A percentile compares a stretch with the other conserved stretches of the same genome.
Evolutionary conservation across 2,329 filamentous ascomycete species (phyloP).

Genomic region (Cordyceps tenuipes): DNA sequence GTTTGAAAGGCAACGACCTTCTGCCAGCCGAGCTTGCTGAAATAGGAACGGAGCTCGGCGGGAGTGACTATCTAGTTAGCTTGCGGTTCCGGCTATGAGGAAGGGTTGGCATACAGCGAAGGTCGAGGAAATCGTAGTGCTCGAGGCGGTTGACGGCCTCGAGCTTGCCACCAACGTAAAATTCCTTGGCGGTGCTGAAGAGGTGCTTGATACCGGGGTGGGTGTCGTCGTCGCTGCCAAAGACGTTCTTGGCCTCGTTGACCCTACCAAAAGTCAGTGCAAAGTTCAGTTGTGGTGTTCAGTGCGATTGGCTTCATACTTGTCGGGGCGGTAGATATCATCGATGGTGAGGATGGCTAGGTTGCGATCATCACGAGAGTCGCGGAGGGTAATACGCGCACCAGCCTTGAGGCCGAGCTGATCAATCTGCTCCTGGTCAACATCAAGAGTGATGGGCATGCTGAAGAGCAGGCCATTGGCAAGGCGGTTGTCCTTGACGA

Average conservation of each 20-base stretch:
- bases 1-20: slow-evolving; percentile 99
- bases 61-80: slow-evolving; percentile 59
- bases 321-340: slow-evolving; percentile 92
- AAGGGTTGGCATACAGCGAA: slow-evolving; percentile 61
- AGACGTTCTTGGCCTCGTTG: slow-evolving; percentile 88
- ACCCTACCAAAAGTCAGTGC: slow-evolving; percentile 41
- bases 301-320: slow-evolving; percentile 46
- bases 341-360: slow-evolving; percentile 92
- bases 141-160: slow-evolving; percentile 91
- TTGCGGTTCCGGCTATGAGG: neutral
- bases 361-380: slow-evolving; percentile 93
- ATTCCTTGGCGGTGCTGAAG: slow-evolving; percentile 70
- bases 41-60: slow-evolving; percentile 88
- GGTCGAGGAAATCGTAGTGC: slow-evolving; percentile 97
- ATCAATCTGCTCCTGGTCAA: slow-evolving; percentile 66
- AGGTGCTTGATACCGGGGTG: slow-evolving; percentile 93
- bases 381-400: slow-evolving; percentile 76
- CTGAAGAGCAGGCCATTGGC: slow-evolving; percentile 84
- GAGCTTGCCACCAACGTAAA: slow-evolving; percentile 91
- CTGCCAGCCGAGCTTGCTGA: slow-evolving; percentile 98
- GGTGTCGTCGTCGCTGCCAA: slow-evolving; percentile 80
- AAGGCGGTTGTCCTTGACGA: slow-evolving; percentile 82
- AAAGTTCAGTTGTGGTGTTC: neutral
- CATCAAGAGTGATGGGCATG: slow-evolving; percentile 94
- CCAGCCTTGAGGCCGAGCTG: slow-evolving; percentile 69